phyloP scores from a whole-genome alignment of 305 asterid genomes.

The Andrographis paniculata region DNA sequence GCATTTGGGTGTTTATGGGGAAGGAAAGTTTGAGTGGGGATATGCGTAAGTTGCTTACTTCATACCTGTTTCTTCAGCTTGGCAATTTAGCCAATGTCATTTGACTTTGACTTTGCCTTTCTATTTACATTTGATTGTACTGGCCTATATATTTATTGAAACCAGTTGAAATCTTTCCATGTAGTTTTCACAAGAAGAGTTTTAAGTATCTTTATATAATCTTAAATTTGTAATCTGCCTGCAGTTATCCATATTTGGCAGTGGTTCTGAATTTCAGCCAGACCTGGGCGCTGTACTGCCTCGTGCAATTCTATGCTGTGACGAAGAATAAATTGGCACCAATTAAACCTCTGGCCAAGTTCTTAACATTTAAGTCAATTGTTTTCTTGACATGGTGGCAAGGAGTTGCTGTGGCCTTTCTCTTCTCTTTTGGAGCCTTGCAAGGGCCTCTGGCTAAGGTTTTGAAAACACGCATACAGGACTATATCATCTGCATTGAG shows the following conservation, averaged over 20 bases:
- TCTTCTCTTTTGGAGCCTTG: conserved; percentile 81
- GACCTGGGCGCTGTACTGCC: conserved; percentile 96
- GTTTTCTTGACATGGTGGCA: conserved; percentile 99
- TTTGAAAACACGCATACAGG: conserved; percentile 77
- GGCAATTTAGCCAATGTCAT: too few relatives aligned
- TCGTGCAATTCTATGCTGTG: conserved; percentile 88
- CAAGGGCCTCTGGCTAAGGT: conserved; percentile 72
- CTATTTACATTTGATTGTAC: background rate
- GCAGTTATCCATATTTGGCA: conserved; percentile 95
- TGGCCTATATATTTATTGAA: too few relatives aligned
- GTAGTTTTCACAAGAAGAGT: too few relatives aligned
- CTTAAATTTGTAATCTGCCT: conserved; percentile 22
- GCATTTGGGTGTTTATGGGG: conserved; percentile 76
- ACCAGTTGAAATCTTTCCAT: too few relatives aligned
- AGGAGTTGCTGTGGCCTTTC: conserved; percentile 88
- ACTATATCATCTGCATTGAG: conserved; percentile 95
- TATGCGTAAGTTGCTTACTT: conserved; percentile 61
- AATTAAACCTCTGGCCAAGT: conserved; percentile 90
- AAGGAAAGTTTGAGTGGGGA: conserved; percentile 90
- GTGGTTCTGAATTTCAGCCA: conserved; percentile 91
- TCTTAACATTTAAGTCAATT: conserved; percentile 86
- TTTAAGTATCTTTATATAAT: background rate
- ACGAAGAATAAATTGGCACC: conserved; percentile 81
- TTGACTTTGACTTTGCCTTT: background rate
- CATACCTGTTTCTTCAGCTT: background rate